Base-by-base conservation (phyloP, 805 yeast genomes). In the Zygosaccharomyces lentus region DNA sequence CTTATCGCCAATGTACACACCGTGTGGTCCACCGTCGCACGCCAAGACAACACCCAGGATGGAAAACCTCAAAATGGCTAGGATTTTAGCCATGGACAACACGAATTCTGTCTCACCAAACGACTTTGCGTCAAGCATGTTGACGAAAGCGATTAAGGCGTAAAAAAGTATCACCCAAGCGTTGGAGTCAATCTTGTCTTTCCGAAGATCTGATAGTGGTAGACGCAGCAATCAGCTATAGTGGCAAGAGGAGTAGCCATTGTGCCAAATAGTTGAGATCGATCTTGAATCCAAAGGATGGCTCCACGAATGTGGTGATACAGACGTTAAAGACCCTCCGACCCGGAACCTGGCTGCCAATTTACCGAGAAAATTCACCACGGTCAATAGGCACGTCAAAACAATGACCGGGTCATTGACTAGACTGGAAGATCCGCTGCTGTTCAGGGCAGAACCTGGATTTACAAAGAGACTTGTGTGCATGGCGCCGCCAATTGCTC, bases 391-490 rank as follows among this genome's bases (percentile, higher is more conserved):
- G 64, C 80, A 76, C 46, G 78, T 64, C 17, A 86, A 84, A 23
- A 77, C 71, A 31, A 79, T 64, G 17, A 64, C 54, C 70, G 81
- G 76, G 50, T 77, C 81, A 34, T 81, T 75, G 41, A 82, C 70
- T 29, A 82, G 61, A 27, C 82, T 76, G 2, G 80, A 85, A 4
- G 86, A 84, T 3, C 32, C 32, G 57, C 84, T 84, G 15, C 73
- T 70, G 29, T 61, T 60, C 49, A 83, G 67, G 1, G 84, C 78
- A 35, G 73, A 65, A 44, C 86, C 87, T 2, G 84, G 74, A 47
- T 85, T 86, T 44, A 82, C 76, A 51, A 82, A 80, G 46, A 82
- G 65, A 59, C 88, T 87, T 0, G 86, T 80, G 48, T 87, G 87
- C 31, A 82, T 77, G 34, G 82, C 74, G 37, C 84, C 81, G 32